Percentiles rank a stretch among this genome's conserved stretches.
phyloP scores from a whole-genome alignment of 2,329 filamentous ascomycete genomes.

The Claviceps fusiformis region DNA sequence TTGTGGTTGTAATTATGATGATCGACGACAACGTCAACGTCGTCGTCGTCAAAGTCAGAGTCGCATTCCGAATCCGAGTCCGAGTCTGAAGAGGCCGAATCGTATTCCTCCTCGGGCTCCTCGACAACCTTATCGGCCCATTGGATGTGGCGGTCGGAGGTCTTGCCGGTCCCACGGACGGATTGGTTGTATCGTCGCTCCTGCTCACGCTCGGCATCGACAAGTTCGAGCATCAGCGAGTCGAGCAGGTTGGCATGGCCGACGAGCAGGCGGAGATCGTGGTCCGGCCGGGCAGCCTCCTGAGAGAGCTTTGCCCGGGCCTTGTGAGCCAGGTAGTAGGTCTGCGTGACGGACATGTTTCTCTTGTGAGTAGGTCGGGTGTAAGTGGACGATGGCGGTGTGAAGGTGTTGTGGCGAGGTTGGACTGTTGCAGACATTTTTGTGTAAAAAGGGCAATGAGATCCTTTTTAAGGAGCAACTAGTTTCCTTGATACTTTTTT shows the following conservation, averaged over 20 bases:
- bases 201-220: slow-evolving; percentile 88
- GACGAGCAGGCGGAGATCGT: slow-evolving; percentile 88
- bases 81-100: slow-evolving; percentile 28
- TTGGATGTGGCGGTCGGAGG: slow-evolving; percentile 62
- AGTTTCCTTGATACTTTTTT: background rate
- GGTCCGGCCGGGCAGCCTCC: slow-evolving; percentile 80
- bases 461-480: too few species aligned
- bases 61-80: slow-evolving; percentile 28
- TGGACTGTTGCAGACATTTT: slow-evolving; percentile 16
- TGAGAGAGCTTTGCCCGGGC: slow-evolving; percentile 89
- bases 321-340: slow-evolving; percentile 95
- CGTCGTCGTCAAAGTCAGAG: slow-evolving; percentile 10
- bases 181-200: slow-evolving; percentile 97
- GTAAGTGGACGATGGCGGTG: slow-evolving; percentile 12
- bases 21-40: too few species aligned
- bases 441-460: too few species aligned
- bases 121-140: slow-evolving; percentile 73
- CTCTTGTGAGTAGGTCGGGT: slow-evolving; percentile 38
- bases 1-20: too few species aligned
- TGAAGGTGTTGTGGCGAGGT: slow-evolving; percentile 12
- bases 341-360: slow-evolving; percentile 96
- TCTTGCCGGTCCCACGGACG: slow-evolving; percentile 56
- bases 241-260: slow-evolving; percentile 98
- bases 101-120: slow-evolving; percentile 57
- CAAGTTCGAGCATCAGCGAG: slow-evolving; percentile 79